Evolutionary conservation across 2,329 filamentous ascomycete species (phyloP).

Genomic region (Cryphonectria carpinicola): DNA sequence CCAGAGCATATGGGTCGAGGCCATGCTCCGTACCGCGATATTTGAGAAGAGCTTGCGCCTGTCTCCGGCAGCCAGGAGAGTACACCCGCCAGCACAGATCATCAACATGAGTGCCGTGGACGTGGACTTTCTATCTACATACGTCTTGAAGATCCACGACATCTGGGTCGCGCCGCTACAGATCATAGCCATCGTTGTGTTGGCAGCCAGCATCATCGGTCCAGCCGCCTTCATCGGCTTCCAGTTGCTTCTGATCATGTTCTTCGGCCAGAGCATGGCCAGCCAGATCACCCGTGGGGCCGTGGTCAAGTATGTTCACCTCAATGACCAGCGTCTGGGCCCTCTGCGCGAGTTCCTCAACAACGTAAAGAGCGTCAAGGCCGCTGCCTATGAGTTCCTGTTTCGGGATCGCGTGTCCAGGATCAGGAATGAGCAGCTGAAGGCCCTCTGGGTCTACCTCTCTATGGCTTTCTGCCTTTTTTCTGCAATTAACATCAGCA

Average conservation of each 20-base stretch:
- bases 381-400: conserved; percentile 11
- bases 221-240: conserved; percentile 14
- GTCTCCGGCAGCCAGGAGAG: conserved; percentile 9
- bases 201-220: conserved; percentile 12
- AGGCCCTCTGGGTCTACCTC: conserved; percentile 14
- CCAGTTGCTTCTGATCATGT: conserved; percentile 2
- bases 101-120: conserved; percentile 22
- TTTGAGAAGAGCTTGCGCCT: conserved; percentile 17
- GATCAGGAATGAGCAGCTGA: conserved; percentile 11
- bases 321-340: conserved; percentile 15
- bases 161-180: conserved; percentile 16
- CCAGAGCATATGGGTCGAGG: conserved; percentile 9
- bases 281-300: conserved; percentile 11
- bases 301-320: conserved; percentile 9
- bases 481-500: conserved; percentile 5
- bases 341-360: conserved; percentile 16
- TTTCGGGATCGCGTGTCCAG: conserved; percentile 5
- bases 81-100: conserved; percentile 11
- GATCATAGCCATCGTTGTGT: conserved; percentile 1
- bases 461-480: conserved; percentile 9
- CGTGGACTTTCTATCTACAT: conserved; percentile 14
- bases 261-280: conserved; percentile 15
- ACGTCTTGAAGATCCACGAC: conserved; percentile 16
- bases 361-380: conserved; percentile 21
- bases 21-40: conserved; percentile 14